These are phyloP conservation scores for Wolfiporia cocos DNA, from an alignment of 1,284 basidiomycete species.

Conservation along the genomic window DNA sequence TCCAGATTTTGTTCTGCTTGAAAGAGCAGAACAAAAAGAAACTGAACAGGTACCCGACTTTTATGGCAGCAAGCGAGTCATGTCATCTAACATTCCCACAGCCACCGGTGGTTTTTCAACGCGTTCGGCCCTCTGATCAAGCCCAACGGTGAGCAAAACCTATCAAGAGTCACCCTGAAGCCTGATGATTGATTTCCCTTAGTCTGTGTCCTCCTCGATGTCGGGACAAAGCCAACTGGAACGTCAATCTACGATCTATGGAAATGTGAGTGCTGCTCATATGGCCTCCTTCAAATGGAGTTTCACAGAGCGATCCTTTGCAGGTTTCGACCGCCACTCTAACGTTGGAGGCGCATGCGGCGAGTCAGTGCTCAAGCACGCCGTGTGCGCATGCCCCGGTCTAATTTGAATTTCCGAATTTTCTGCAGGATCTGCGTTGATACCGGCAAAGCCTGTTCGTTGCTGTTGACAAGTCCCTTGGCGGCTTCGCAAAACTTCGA, in stretches of 20 bases:
- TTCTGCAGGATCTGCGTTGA: slow-evolving; percentile 74
- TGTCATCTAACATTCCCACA: slow-evolving; percentile 19
- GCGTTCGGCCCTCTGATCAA: slow-evolving; percentile 87
- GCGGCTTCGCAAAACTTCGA: slow-evolving; percentile 92
- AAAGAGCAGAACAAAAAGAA: slow-evolving; percentile 98
- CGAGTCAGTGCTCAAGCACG: slow-evolving; percentile 48
- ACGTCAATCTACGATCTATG: slow-evolving; percentile 95
- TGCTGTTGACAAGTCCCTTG: slow-evolving; percentile 80
- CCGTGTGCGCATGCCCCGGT: not conserved
- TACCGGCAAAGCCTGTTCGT: slow-evolving; percentile 70
- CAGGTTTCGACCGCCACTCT: slow-evolving; percentile 85
- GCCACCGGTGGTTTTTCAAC: slow-evolving; percentile 97
- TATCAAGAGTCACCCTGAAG: not conserved
- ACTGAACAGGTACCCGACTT: slow-evolving; percentile 44
- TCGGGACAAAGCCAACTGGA: slow-evolving; percentile 90
- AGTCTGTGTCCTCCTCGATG: slow-evolving; percentile 86
- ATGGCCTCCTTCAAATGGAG: not conserved
- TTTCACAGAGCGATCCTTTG: slow-evolving; percentile 7
- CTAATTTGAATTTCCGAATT: not conserved
- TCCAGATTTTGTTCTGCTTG: slow-evolving; percentile 91
- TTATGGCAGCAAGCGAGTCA: not conserved
- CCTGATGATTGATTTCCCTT: not conserved
- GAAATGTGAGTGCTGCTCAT: slow-evolving; percentile 56
- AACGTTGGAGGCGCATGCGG: slow-evolving; percentile 94
- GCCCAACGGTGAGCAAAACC: slow-evolving; percentile 54